Percentiles rank a stretch among this genome's conserved stretches.
phyloP scores from a whole-genome alignment of 805 yeast genomes.

The Wickerhamiella qilinensis region DNA sequence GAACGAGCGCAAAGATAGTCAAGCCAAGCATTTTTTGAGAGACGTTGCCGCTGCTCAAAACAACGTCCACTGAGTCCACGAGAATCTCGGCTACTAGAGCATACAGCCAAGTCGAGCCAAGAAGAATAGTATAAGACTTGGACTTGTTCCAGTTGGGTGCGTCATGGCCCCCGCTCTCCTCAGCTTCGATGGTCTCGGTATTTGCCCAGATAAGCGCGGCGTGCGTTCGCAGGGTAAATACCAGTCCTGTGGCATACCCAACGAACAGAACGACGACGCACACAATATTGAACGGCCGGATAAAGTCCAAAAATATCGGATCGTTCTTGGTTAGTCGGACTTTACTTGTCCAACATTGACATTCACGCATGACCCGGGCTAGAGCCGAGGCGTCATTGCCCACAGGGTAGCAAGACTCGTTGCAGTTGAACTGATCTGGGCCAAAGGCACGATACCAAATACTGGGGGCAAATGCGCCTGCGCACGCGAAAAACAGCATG shows the following conservation, averaged over 20 bases:
- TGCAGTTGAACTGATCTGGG: slow-evolving; percentile 59
- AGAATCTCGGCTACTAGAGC: slow-evolving; percentile 89
- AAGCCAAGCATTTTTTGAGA: slow-evolving; percentile 84
- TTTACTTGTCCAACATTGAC: slow-evolving; percentile 42
- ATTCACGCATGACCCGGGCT: background rate
- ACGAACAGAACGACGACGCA: slow-evolving; percentile 69
- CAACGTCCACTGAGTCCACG: slow-evolving; percentile 85
- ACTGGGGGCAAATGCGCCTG: slow-evolving; percentile 87
- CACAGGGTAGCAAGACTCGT: slow-evolving; percentile 1
- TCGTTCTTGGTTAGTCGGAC: slow-evolving; percentile 54
- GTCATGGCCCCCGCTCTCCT: slow-evolving; percentile 61
- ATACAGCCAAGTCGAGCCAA: slow-evolving; percentile 72
- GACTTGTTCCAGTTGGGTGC: slow-evolving; percentile 93
- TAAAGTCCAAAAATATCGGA: slow-evolving; percentile 43
- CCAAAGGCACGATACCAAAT: slow-evolving; percentile 83
- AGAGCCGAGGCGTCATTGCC: background rate
- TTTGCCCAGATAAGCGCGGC: slow-evolving; percentile 93
- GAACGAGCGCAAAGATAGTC: slow-evolving; percentile 89
- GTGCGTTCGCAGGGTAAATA: slow-evolving; percentile 89
- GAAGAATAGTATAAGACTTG: slow-evolving; percentile 66
- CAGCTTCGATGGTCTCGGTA: slow-evolving; percentile 30
- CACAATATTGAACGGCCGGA: slow-evolving; percentile 66
- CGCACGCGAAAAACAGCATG: slow-evolving; percentile 78
- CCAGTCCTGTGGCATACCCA: slow-evolving; percentile 75
- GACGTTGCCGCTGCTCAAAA: slow-evolving; percentile 60